Evolutionary conservation across 257 asterid species (phyloP), one percentile per base, ranked within the genome.

Genomic region (Knoxia roxburghii): DNA sequence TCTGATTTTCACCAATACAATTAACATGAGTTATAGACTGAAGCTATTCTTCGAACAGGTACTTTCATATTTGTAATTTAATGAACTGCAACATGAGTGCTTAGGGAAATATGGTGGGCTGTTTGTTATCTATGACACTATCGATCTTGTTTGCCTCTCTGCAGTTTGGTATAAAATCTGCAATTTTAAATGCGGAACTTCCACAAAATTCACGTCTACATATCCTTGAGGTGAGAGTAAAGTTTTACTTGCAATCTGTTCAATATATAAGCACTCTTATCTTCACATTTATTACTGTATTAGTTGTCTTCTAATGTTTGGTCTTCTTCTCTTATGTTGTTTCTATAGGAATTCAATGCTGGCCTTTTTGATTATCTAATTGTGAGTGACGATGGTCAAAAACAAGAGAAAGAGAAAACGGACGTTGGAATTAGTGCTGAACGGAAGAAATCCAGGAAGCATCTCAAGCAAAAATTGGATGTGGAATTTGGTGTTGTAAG

Each of bases 191-290:
- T 84, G 95, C 99, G 26, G 97, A 94, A 80, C 83, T 94, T 68
- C 99, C 99, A 18, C 95, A 90, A 70, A 94, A 91, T 83, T 94
- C 99, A 75, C 96, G 99, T 67, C 85, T 84, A 53, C 99, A 90
- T 77, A 94, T 94, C 64, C 89, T 94, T 30, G 96, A 90, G 97
- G 99, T 90, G 50, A 35, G 39, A 74, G 43, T 73, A 29, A n/a
- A n/a, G 52, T 71, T 35, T 61, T 50, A 63, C 49, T 54, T 35
- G 35, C 63, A 48, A 49, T 21, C 63, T 52, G 39, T 73, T 35
- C 3, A 57, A 58, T 75, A 37, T 67, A 48, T 35, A 45, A 43
- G 37, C 61, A 52, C 32, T 35, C 33, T 9, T 30, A 26, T 70
- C 54, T 67, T 61, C 6, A 52, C 45, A 5, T 65, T 65, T 32